Evolutionary conservation across 345 rosid genomes (phyloP), one percentile per base, ranked within the genome.

Genomic region (Aethionema arabicum): DNA sequence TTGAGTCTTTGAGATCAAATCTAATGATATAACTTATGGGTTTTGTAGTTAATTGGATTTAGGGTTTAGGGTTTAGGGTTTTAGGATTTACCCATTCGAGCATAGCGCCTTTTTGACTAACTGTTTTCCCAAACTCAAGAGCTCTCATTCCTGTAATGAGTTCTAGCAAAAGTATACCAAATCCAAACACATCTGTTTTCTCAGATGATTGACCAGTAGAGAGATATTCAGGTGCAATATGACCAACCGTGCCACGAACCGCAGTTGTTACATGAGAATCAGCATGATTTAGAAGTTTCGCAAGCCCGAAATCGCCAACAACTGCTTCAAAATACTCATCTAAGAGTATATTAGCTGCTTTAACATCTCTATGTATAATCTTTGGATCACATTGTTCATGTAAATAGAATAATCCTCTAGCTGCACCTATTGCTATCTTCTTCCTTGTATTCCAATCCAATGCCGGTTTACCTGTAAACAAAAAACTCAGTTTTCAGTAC

Each of bases 201-300:
- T 91, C 98, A 8, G 98, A 91, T 16, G 98, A 91, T 74, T 88
- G 98, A 7, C 98, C 98, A 1, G 98, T 91, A 8, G 95, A 88
- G 70, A 91, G 95, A 66, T 91, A 91, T 66, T 91, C 98, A 0
- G 96, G 98, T 4, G 98, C 96, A 49, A 91, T 91, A 70, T 91
- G 98, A 27, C 96, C 98, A 42, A 91, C 95, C 2, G 96, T 91
- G 54, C 98, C 96, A 40, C 95, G 86, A 10, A 91, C 98, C 5
- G 95, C 98, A 2, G 98, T 91, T 6, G 96, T 88, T 51, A 91
- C 95, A 69, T 91, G 98, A 12, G 98, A 86, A 56, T 86, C 98
- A 3, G 82, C 82, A 59, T 86, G 98, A 78, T 91, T 88, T 35
- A 91, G 84, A 7, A 88, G 96, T 77, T 91, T 91, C 2, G 95